Conservation (phyloP, 257 asterid species). For the Rauvolfia tetraphylla region DNA sequence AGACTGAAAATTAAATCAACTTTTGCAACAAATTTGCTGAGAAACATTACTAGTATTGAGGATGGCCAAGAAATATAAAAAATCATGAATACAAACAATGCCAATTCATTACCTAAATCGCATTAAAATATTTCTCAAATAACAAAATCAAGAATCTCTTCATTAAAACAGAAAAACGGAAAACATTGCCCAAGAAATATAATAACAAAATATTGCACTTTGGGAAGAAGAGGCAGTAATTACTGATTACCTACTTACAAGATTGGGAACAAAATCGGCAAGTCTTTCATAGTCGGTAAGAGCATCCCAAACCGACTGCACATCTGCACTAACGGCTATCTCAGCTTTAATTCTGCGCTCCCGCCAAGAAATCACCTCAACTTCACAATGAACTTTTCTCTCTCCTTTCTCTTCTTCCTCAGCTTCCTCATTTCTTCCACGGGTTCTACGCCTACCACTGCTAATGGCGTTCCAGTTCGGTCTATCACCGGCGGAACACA, state of each 20-base stretch:
- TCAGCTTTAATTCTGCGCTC: constrained; percentile 79
- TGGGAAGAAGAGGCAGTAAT: background rate
- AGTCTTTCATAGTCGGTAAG: constrained; percentile 94
- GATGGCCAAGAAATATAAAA: background rate
- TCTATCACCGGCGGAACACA: constrained; percentile 1
- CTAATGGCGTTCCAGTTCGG: constrained; percentile 12
- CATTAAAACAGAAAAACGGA: background rate
- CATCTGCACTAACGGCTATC: constrained; percentile 64
- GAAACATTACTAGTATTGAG: background rate
- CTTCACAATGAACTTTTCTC: constrained; percentile 64
- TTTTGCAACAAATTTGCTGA: no score
- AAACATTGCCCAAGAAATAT: background rate
- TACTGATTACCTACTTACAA: constrained; percentile 58
- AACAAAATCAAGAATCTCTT: background rate
- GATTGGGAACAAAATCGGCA: constrained; percentile 95
- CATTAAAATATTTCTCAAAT: background rate
- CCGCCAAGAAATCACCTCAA: constrained; percentile 88
- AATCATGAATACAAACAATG: background rate
- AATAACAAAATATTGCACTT: background rate
- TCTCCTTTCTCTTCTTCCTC: constrained; percentile 15
- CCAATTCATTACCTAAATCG: background rate
- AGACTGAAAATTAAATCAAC: no score
- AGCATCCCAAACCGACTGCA: constrained; percentile 69
- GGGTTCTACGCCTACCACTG: constrained; percentile 3
- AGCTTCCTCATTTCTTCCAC: background rate